Base-by-base conservation (phyloP, 345 rosid genomes). In the Moricandia moricandioides region DNA sequence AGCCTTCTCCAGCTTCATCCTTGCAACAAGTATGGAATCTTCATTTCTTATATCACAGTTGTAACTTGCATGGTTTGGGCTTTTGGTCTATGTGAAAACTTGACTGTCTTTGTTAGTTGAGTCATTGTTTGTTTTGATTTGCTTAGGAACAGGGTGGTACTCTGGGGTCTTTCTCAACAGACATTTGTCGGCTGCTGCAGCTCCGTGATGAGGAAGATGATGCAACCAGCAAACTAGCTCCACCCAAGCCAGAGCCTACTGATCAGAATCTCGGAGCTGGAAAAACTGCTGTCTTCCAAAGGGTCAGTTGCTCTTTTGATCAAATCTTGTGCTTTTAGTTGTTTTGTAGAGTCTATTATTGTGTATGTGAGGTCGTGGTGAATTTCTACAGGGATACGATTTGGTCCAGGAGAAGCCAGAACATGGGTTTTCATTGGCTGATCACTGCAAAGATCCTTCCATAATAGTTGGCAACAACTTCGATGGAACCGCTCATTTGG, bases 181-280 rank as follows among this genome's bases (percentile, higher is more conserved):
- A 95, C 77, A 92, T 92, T 72, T 88, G 92, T 73, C 88, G 97
- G 75, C 81, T 96, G 78, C 80, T 96, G 78, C 96, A 92, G 83
- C 93, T 91, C 16, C 82, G 89, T 43, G 98, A 92, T 81, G 99
- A 96, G 82, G 96, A 96, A 84, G 99, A 95, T 81, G 99, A 92
- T 81, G 99, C 99, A 8, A 87, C 96, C 62, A 96, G 99, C 81
- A 77, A 86, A 18, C 79, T 92, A 70, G 85, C 91, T 72, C 84
- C 89, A 1, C 96, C 96, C 18, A 96, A 96, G 89, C 84, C 84
- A 0, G 93, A 91, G 85, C 98, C 98, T 65, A 78, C 85, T 72
- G 98, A 90, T 81, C 96, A 86, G 77, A 82, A 62, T 72, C 78
- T 83, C n/a, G 86, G 80, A 67, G 85, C 65, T 67, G 92, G 81